phyloP scores from a whole-genome alignment of 345 rosid species.

The Pugionium dolabratum region DNA sequence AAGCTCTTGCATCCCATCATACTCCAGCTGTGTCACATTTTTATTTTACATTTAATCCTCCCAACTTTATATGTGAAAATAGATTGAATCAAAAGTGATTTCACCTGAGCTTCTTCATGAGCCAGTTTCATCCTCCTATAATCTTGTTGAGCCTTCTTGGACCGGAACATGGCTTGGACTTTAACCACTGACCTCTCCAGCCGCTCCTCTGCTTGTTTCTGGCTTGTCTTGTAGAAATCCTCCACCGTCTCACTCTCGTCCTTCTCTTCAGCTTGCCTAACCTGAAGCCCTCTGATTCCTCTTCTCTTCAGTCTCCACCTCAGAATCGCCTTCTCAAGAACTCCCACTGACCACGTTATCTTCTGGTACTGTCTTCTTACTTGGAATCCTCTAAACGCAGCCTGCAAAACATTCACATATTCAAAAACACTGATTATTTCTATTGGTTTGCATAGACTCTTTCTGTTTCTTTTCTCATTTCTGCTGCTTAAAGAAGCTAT shows the following conservation, averaged over 20 bases:
- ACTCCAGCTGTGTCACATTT: slow-evolving; percentile 61
- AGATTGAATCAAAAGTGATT: neutral
- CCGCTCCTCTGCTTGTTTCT: slow-evolving; percentile 89
- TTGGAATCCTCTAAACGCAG: slow-evolving; percentile 84
- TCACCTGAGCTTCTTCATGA: slow-evolving; percentile 67
- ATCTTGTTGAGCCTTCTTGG: slow-evolving; percentile 91
- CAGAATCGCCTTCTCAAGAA: slow-evolving; percentile 84
- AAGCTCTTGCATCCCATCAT: slow-evolving; percentile 45
- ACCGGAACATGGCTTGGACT: slow-evolving; percentile 95
- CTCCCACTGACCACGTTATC: slow-evolving; percentile 93
- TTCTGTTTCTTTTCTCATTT: too few species aligned
- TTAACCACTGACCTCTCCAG: slow-evolving; percentile 73
- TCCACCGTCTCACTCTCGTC: slow-evolving; percentile 54
- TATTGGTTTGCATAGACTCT: too few species aligned
- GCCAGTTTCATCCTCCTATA: slow-evolving; percentile 85
- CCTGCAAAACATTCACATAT: slow-evolving; percentile 48
- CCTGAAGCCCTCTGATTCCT: slow-evolving; percentile 86
- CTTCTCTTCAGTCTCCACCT: slow-evolving; percentile 92
- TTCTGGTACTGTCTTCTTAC: slow-evolving; percentile 76
- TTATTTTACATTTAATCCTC: too few species aligned
- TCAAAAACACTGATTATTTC: neutral
- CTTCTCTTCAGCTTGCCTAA: slow-evolving; percentile 51
- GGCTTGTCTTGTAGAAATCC: slow-evolving; percentile 76
- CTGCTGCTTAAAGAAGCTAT: neutral
- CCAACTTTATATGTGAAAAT: neutral